Evolutionary conservation across 805 yeast species (phyloP).

Genomic region (Wickerhamiella alocasiicola): DNA sequence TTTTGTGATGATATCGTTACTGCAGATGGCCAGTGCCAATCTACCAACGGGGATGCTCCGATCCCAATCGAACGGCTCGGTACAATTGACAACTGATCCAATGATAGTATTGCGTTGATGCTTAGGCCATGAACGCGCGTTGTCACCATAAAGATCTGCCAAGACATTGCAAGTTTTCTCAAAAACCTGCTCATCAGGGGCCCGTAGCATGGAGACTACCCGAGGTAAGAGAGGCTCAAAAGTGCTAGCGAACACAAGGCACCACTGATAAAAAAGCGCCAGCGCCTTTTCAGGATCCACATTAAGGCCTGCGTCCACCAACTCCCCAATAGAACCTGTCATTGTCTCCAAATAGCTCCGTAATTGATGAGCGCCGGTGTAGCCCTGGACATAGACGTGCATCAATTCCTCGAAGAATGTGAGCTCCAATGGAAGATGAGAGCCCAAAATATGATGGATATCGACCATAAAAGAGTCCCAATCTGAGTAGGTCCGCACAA

Average conservation of each 20-base stretch:
- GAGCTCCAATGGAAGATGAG: conserved; percentile 13
- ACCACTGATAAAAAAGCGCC: conserved; percentile 15
- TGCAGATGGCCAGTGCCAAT: conserved; percentile 16
- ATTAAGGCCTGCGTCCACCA: background rate
- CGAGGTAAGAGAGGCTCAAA: conserved; percentile 10
- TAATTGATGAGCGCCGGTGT: conserved; percentile 13
- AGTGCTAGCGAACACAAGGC: conserved; percentile 14
- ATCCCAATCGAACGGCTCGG: conserved; percentile 14
- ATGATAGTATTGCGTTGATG: background rate
- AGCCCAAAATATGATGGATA: conserved; percentile 14
- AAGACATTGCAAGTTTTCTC: conserved; percentile 13
- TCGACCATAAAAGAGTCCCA: conserved; percentile 31
- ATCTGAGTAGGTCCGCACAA: conserved; percentile 28
- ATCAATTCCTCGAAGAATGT: conserved; percentile 22
- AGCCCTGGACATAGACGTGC: conserved; percentile 20
- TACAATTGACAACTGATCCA: background rate
- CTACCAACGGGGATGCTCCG: conserved; percentile 13
- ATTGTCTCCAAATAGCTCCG: conserved; percentile 13
- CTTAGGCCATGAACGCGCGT: conserved; percentile 14
- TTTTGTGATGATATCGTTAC: conserved; percentile 13
- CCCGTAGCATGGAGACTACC: conserved; percentile 7
- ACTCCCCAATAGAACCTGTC: background rate
- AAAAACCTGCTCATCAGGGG: conserved; percentile 14
- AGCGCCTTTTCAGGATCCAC: conserved; percentile 7
- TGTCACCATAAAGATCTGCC: conserved; percentile 13